These are phyloP conservation scores for Mortierella sp. DNA, from an alignment of 371 early-diverging fungal species.

Conservation along the genomic window DNA sequence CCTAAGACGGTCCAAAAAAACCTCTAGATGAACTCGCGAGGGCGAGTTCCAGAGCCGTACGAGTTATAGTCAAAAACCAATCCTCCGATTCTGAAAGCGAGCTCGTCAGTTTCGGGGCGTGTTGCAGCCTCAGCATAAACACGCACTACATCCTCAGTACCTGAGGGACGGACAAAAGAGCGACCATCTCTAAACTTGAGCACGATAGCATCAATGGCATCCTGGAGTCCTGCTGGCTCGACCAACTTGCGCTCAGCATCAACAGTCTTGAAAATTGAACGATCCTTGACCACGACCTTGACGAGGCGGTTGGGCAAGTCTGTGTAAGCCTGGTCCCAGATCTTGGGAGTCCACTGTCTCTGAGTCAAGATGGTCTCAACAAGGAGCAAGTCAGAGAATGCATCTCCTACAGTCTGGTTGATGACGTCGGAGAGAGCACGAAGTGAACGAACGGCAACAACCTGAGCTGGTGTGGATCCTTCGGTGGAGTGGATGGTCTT, in stretches of 20 bases:
- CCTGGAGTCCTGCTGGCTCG: constrained; percentile 92
- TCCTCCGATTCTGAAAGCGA: constrained; percentile 84
- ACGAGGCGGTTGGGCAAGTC: constrained; percentile 95
- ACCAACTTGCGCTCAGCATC: constrained; percentile 95
- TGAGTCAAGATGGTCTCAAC: constrained; percentile 94
- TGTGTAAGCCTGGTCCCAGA: constrained; percentile 96
- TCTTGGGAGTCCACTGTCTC: constrained; percentile 81
- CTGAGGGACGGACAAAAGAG: constrained; percentile 98
- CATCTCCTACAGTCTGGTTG: constrained; percentile 99
- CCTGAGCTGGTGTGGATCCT: constrained; percentile 83
- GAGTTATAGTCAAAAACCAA: constrained; percentile 89
- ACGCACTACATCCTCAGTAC: constrained; percentile 99
- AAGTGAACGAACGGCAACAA: constrained; percentile 82
- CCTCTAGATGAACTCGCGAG: constrained; percentile 62
- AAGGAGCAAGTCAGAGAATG: constrained; percentile 96
- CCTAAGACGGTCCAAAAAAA: background rate
- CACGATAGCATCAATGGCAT: constrained; percentile 86
- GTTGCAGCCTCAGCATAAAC: constrained; percentile 99
- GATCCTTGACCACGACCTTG: constrained; percentile 94
- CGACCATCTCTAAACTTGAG: constrained; percentile 88
- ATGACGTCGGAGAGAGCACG: constrained; percentile 90
- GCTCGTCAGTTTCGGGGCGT: constrained; percentile 83
- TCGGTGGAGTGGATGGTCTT: constrained; percentile 79
- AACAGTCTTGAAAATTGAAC: constrained; percentile 92
- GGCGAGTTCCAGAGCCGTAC: constrained; percentile 93